phyloP scores from a whole-genome alignment of 2,329 filamentous ascomycete species.

The Botrytis byssoidea region DNA sequence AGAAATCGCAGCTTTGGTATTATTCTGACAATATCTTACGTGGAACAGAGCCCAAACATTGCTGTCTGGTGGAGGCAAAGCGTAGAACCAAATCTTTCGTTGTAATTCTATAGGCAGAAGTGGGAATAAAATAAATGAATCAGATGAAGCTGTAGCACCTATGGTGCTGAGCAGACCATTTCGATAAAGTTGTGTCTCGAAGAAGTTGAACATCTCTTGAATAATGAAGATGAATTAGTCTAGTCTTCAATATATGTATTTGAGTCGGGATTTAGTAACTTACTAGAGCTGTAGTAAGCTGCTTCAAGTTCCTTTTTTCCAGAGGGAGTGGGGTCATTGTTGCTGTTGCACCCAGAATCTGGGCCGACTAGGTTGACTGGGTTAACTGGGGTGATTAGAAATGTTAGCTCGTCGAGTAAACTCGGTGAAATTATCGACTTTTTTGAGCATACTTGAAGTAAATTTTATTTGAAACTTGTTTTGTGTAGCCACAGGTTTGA shows the following conservation, averaged over 20 bases:
- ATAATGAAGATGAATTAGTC: neutral
- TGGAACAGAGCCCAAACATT: neutral
- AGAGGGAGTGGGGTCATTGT: too few species aligned
- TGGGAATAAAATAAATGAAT: neutral
- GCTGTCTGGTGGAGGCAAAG: neutral
- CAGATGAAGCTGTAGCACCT: neutral
- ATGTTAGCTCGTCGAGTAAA: neutral
- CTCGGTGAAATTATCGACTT: rapidly evolving
- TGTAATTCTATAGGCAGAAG: neutral
- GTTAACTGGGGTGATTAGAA: neutral
- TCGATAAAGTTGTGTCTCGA: neutral
- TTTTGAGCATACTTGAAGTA: neutral
- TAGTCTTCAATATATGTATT: neutral
- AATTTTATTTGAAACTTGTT: neutral
- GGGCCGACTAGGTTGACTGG: neutral
- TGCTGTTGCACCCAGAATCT: neutral
- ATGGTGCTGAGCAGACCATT: neutral
- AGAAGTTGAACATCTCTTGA: neutral
- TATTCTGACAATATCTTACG: too few species aligned
- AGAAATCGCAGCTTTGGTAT: neutral
- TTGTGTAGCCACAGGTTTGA: neutral
- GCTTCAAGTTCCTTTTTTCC: neutral
- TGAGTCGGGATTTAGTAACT: neutral
- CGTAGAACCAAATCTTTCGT: neutral
- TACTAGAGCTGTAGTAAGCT: neutral